phyloP scores from a whole-genome alignment of 176 grass and related monocot genomes.

The Eragrostis curvula region DNA sequence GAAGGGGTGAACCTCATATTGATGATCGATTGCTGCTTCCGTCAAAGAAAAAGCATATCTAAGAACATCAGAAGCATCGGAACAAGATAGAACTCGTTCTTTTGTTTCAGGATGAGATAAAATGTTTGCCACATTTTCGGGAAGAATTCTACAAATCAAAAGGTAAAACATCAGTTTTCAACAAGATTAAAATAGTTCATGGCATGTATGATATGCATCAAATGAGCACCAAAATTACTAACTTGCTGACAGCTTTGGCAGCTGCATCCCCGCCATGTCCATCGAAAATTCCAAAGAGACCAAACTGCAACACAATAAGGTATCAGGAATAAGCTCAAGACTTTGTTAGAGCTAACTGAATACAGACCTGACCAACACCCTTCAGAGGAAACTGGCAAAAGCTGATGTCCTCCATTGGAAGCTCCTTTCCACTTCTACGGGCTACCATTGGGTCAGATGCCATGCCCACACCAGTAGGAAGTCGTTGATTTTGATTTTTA shows the following conservation, averaged over 20 bases:
- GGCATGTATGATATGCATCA: slow-evolving; percentile 20
- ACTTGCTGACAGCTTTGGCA: slow-evolving; percentile 77
- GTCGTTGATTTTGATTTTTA: slow-evolving; percentile 49
- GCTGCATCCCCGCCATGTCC: slow-evolving; percentile 86
- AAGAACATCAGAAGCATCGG: slow-evolving; percentile 87
- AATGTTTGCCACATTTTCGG: slow-evolving; percentile 68
- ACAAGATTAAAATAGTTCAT: slow-evolving; percentile 20
- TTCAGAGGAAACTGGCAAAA: slow-evolving; percentile 75
- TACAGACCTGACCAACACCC: slow-evolving; percentile 65
- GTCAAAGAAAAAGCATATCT: slow-evolving; percentile 77
- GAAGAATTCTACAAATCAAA: slow-evolving; percentile 67
- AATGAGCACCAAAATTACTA: slow-evolving; percentile 46
- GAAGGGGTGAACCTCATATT: slow-evolving; percentile 71
- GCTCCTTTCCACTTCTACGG: slow-evolving; percentile 64
- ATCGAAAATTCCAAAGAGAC: slow-evolving; percentile 82
- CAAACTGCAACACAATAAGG: slow-evolving; percentile 67
- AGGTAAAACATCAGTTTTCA: slow-evolving; percentile 37
- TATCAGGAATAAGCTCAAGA: slow-evolving; percentile 22
- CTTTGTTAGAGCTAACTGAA: slow-evolving; percentile 20
- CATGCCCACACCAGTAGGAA: slow-evolving; percentile 71
- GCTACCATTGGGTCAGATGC: slow-evolving; percentile 79
- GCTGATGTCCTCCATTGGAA: slow-evolving; percentile 81
- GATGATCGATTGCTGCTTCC: slow-evolving; percentile 78
- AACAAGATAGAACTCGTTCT: slow-evolving; percentile 63
- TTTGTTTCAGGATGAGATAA: slow-evolving; percentile 63